phyloP scores from a whole-genome alignment of 2,329 filamentous ascomycete species.

The Fusarium poae region DNA sequence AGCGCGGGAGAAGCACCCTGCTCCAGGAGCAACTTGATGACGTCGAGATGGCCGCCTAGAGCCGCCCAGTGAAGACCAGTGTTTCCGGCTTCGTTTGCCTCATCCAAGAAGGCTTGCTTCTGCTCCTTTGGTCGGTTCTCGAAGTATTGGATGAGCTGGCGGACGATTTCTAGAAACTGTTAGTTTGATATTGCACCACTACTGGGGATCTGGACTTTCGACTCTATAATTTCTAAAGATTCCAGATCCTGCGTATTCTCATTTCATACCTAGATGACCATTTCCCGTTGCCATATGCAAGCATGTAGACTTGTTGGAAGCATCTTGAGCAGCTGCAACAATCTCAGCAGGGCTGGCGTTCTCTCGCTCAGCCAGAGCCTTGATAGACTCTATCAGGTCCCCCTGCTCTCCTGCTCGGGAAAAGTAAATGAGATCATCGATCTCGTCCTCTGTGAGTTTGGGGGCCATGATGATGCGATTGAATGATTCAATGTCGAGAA shows the following conservation, averaged over 20 bases:
- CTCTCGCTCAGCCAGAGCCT: conserved; percentile 72
- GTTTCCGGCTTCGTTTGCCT: conserved; percentile 85
- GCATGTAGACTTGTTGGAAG: conserved; percentile 78
- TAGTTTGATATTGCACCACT: background rate
- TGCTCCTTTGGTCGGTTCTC: conserved; percentile 56
- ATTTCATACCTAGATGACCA: conserved; percentile 77
- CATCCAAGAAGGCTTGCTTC: conserved; percentile 71
- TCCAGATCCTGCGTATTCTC: accelerated
- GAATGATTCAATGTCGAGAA: conserved; percentile 29
- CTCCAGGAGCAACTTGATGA: conserved; percentile 81
- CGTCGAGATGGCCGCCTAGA: conserved; percentile 85
- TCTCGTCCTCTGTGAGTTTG: conserved; percentile 78
- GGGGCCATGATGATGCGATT: conserved; percentile 58
- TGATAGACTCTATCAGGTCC: conserved; percentile 73
- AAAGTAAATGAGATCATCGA: conserved; percentile 93
- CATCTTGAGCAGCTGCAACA: conserved; percentile 77
- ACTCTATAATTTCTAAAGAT: accelerated
- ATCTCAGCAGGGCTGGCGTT: conserved; percentile 71
- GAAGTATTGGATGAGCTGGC: conserved; percentile 59
- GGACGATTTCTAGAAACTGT: conserved; percentile 59
- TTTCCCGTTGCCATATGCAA: conserved; percentile 96
- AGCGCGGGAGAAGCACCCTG: conserved; percentile 82
- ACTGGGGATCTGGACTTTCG: accelerated
- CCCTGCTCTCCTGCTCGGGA: conserved; percentile 81
- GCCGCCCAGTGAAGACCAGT: conserved; percentile 95